These are phyloP conservation scores for Ceratobasidium sp. DNA, from an alignment of 1,284 basidiomycete genomes.

Conservation along the genomic window DNA sequence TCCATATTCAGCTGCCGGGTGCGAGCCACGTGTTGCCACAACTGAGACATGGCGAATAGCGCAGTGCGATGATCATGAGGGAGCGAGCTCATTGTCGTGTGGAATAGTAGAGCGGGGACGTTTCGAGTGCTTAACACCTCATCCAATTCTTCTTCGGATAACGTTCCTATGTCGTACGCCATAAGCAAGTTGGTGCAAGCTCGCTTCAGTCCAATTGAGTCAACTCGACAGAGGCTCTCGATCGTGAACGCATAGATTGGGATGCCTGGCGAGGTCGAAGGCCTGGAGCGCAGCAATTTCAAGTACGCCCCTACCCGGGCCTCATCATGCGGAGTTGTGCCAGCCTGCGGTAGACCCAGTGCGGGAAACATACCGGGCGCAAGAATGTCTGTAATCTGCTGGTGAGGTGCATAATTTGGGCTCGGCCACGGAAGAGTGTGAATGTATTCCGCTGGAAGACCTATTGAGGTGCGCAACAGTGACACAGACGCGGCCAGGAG, in stretches of 20 bases:
- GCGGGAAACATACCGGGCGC: background rate
- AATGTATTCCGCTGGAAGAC: background rate
- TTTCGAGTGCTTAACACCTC: too few relatives aligned
- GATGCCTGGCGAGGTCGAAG: background rate
- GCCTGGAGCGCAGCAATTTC: background rate
- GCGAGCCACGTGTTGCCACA: too few relatives aligned
- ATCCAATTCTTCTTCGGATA: too few relatives aligned
- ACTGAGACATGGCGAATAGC: too few relatives aligned
- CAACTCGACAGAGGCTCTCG: background rate
- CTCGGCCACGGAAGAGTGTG: background rate
- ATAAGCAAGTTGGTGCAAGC: too few relatives aligned
- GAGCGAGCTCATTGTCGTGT: too few relatives aligned
- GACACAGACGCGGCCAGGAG: background rate
- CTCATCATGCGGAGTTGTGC: background rate
- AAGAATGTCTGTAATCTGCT: background rate
- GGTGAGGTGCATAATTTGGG: too few relatives aligned
- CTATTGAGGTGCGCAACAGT: background rate
- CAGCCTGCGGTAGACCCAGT: background rate
- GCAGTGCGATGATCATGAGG: too few relatives aligned
- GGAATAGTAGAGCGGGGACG: too few relatives aligned
- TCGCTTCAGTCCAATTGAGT: background rate
- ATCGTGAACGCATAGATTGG: background rate
- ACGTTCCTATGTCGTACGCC: too few relatives aligned
- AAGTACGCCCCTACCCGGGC: background rate
- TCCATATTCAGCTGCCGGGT: too few relatives aligned